These are phyloP conservation scores for Pestalotiopsis sp. DNA, from an alignment of 2,329 filamentous ascomycete species.

Conservation along the genomic window DNA sequence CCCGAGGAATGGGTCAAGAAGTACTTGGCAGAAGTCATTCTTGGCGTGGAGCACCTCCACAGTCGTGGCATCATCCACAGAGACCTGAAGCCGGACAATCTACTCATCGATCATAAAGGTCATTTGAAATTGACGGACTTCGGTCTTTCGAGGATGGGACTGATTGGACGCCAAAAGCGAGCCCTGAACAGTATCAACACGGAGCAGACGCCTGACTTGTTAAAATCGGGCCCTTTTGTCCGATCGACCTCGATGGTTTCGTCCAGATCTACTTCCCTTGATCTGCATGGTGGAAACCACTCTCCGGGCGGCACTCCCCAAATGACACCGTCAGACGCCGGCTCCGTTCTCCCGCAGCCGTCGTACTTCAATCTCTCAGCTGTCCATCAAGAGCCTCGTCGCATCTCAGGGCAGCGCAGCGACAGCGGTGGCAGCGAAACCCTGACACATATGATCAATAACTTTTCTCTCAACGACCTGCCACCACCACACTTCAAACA, in stretches of 20 bases:
- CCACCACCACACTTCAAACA: constrained; percentile 35
- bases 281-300: constrained; percentile 71
- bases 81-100: constrained; percentile 95
- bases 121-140: constrained; percentile 98
- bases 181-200: constrained; percentile 76
- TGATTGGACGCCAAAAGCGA: constrained; percentile 94
- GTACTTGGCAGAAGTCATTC: constrained; percentile 91
- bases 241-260: constrained; percentile 84
- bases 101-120: constrained; percentile 94
- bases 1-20: constrained; percentile 98
- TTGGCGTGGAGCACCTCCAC: constrained; percentile 97
- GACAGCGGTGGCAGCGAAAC: constrained; percentile 92
- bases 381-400: constrained; percentile 60
- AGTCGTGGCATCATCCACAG: constrained; percentile 94
- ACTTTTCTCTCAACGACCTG: constrained; percentile 73
- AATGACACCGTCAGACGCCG: constrained; percentile 76
- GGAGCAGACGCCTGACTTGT: constrained; percentile 87
- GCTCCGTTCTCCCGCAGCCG: constrained; percentile 73
- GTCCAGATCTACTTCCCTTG: constrained; percentile 91
- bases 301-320: constrained; percentile 86
- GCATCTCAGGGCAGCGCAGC: constrained; percentile 82
- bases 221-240: constrained; percentile 90
- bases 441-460: constrained; percentile 79
- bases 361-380: constrained; percentile 86
- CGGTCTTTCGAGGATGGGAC: constrained; percentile 93